A percentile compares a stretch with the other conserved stretches of the same genome.
These are phyloP conservation scores for Penicillium sp. DNA, from an alignment of 2,329 filamentous ascomycete genomes.

Conservation along the genomic window DNA sequence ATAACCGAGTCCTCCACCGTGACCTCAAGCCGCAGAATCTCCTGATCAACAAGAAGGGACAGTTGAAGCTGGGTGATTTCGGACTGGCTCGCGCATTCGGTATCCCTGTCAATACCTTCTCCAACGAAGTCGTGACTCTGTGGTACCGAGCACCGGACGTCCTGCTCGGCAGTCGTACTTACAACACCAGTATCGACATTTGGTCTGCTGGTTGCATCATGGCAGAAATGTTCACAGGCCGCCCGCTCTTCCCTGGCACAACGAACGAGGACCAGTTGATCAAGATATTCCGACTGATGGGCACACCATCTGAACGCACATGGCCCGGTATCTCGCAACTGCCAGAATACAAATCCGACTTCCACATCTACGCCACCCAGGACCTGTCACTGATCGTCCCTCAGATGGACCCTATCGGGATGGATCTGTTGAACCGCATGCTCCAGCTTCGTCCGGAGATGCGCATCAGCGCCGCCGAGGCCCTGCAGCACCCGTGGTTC, in stretches of 20 bases:
- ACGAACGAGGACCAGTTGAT: constrained; percentile 97
- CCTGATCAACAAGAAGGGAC: constrained; percentile 85
- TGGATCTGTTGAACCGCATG: constrained; percentile 86
- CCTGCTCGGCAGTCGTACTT: constrained; percentile 85
- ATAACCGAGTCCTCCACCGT: constrained; percentile 91
- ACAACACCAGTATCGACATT: constrained; percentile 99
- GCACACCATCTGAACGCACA: constrained; percentile 87
- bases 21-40: constrained; percentile 96
- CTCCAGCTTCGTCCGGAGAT: constrained; percentile 89
- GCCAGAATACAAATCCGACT: constrained; percentile 95
- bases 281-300: constrained; percentile 98
- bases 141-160: constrained; percentile 98
- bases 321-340: constrained; percentile 95
- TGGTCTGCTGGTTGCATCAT: constrained; percentile 99
- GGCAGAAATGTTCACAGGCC: constrained; percentile 98
- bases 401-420: constrained; percentile 80
- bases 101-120: constrained; percentile 97
- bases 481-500: constrained; percentile 91
- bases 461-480: constrained; percentile 80
- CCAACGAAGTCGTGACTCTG: constrained; percentile 93
- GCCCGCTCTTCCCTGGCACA: constrained; percentile 92
- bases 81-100: constrained; percentile 91
- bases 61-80: constrained; percentile 91
- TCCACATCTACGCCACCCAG: constrained; percentile 91
- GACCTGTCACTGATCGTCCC: constrained; percentile 82